Conservation (phyloP, 148 eudicot genomes). For the Cornus suecica region DNA sequence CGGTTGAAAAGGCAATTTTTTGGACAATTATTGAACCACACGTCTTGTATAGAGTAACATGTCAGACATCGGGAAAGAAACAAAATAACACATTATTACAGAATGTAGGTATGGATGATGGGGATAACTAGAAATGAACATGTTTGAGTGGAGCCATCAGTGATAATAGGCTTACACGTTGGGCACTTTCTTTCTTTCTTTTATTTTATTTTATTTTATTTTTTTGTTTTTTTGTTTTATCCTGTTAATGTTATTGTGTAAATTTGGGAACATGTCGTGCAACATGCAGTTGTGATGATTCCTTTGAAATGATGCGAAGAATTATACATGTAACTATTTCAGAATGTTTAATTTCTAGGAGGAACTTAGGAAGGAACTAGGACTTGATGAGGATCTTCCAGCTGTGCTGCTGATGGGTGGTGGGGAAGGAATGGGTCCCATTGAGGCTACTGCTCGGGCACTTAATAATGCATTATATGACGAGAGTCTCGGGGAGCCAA, state of each 20-base stretch:
- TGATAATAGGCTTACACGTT: too few relatives aligned
- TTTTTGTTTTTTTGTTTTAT: background rate
- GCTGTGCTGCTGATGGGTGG: constrained; percentile 94
- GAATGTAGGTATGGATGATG: too few relatives aligned
- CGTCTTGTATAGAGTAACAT: too few relatives aligned
- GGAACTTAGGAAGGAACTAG: constrained; percentile 79
- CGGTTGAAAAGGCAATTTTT: too few relatives aligned
- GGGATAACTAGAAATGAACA: too few relatives aligned
- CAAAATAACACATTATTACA: too few relatives aligned
- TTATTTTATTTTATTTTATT: too few relatives aligned
- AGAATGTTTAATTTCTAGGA: constrained; percentile 29
- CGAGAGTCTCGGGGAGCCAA: constrained; percentile 67
- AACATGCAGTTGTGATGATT: background rate
- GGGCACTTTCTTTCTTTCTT: too few relatives aligned
- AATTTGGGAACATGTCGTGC: background rate
- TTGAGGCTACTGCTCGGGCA: constrained; percentile 90
- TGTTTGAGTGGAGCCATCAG: too few relatives aligned
- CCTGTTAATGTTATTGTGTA: background rate
- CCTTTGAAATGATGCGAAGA: background rate
- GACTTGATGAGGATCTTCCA: constrained; percentile 88
- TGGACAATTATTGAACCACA: too few relatives aligned
- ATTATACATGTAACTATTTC: background rate
- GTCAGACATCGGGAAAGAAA: too few relatives aligned
- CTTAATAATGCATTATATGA: constrained; percentile 82
- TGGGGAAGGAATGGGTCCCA: constrained; percentile 99